Evolutionary conservation across 805 yeast species (phyloP).

Genomic region (Lipomyces spencermartinsiae): DNA sequence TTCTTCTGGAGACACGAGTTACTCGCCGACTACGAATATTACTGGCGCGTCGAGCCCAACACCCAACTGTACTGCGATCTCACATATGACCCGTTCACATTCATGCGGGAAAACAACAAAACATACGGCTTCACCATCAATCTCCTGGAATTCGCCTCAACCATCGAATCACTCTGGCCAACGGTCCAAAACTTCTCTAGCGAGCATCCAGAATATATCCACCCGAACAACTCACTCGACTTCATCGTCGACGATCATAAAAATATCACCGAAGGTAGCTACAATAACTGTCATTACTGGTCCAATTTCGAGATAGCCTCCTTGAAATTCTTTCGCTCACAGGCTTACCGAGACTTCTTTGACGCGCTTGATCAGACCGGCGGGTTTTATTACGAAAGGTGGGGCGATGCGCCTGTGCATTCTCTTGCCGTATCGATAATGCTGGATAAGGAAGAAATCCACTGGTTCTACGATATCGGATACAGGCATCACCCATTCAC

Average conservation of each 20-base stretch:
- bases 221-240: slow-evolving; percentile 65
- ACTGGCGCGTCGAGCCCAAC: slow-evolving; percentile 88
- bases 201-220: slow-evolving; percentile 58
- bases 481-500: slow-evolving; percentile 59
- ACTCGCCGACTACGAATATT: slow-evolving; percentile 65
- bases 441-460: slow-evolving; percentile 64
- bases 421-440: slow-evolving; percentile 69
- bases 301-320: slow-evolving; percentile 72
- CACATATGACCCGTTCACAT: slow-evolving; percentile 60
- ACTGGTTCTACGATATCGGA: slow-evolving; percentile 83
- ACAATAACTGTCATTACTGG: slow-evolving; percentile 84
- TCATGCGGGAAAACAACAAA: slow-evolving; percentile 61
- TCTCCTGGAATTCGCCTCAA: slow-evolving; percentile 58
- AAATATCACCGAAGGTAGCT: slow-evolving; percentile 55
- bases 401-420: slow-evolving; percentile 92
- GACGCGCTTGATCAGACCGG: slow-evolving; percentile 63
- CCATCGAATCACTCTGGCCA: slow-evolving; percentile 71
- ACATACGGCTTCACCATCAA: slow-evolving; percentile 72
- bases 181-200: slow-evolving; percentile 56
- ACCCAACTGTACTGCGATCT: slow-evolving; percentile 77
- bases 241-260: slow-evolving; percentile 62
- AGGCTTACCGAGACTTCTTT: slow-evolving; percentile 61
- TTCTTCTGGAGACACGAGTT: slow-evolving; percentile 69
- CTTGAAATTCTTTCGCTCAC: slow-evolving; percentile 61
- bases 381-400: slow-evolving; percentile 67